These are phyloP conservation scores for Pythium pyrilobum DNA, from an alignment of 352 stramenopile genomes.

Conservation along the genomic window DNA sequence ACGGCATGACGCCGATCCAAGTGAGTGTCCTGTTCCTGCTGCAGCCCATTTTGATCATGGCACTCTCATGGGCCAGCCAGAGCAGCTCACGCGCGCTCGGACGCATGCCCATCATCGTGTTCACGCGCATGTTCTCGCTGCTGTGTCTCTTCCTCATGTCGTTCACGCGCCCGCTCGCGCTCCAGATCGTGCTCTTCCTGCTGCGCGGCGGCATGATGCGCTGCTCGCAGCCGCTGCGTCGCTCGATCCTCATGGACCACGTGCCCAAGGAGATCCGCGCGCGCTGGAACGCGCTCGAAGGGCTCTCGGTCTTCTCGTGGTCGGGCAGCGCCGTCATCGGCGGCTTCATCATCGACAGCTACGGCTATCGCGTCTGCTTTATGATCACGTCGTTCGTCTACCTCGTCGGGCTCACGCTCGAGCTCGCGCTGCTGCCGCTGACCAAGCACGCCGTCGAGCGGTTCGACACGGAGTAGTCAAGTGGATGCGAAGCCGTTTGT, in stretches of 20 bases:
- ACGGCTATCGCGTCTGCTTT: conserved; percentile 75
- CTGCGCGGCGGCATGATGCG: conserved; percentile 81
- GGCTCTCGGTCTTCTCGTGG: conserved; percentile 74
- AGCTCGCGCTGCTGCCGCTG: conserved; percentile 55
- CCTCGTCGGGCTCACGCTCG: conserved; percentile 40
- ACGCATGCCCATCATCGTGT: conserved; percentile 69
- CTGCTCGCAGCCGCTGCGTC: conserved; percentile 72
- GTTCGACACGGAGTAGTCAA: background rate
- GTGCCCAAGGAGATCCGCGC: conserved; percentile 67
- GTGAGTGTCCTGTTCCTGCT: conserved; percentile 61
- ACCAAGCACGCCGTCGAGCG: conserved; percentile 51
- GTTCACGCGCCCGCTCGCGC: conserved; percentile 40
- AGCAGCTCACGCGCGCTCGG: conserved; percentile 41
- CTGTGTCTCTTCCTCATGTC: conserved; percentile 64
- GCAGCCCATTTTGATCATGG: conserved; percentile 65
- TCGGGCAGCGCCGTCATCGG: conserved; percentile 75
- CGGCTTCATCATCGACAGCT: conserved; percentile 71
- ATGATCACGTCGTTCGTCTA: conserved; percentile 78
- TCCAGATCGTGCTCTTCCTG: conserved; percentile 69
- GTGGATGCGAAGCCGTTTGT: too few species aligned
- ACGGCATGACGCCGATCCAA: conserved; percentile 67
- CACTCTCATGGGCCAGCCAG: conserved; percentile 52
- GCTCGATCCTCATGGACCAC: conserved; percentile 78
- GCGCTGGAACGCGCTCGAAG: conserved; percentile 72
- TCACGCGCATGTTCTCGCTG: conserved; percentile 52